These are phyloP conservation scores for Nakazawaea peltata DNA, from an alignment of 805 yeast genomes.

Conservation along the genomic window DNA sequence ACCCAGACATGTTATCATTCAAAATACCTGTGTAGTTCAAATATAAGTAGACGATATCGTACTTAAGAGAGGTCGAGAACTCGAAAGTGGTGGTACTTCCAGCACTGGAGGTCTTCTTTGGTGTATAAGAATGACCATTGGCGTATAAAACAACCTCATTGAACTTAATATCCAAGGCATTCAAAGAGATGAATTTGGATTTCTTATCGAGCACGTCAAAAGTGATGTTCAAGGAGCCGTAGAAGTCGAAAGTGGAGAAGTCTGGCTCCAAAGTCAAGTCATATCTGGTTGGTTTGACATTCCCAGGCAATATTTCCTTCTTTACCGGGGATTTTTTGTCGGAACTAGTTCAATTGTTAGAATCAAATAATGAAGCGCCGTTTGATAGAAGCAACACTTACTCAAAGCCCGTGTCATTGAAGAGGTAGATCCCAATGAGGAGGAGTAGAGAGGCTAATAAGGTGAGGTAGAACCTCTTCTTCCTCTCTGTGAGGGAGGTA, in stretches of 20 bases:
- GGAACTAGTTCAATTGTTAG: neutral
- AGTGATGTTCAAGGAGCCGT: constrained; percentile 33
- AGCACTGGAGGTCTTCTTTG: constrained; percentile 48
- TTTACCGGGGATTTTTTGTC: constrained; percentile 10
- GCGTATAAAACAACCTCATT: constrained; percentile 26
- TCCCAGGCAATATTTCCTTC: constrained; percentile 44
- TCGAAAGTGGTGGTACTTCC: constrained; percentile 45
- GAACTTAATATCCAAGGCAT: constrained; percentile 30
- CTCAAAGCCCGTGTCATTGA: too few relatives aligned
- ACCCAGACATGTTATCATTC: constrained; percentile 68
- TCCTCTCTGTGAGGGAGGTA: too few relatives aligned
- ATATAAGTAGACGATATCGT: constrained; percentile 20
- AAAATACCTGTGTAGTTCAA: constrained; percentile 41
- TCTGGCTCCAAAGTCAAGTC: constrained; percentile 55
- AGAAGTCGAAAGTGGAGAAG: constrained; percentile 30
- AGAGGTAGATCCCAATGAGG: too few relatives aligned
- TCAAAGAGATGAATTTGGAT: constrained; percentile 34
- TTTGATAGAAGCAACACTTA: too few relatives aligned
- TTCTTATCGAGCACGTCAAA: constrained; percentile 31
- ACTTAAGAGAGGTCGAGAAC: constrained; percentile 35
- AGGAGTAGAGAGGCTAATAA: too few relatives aligned
- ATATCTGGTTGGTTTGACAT: constrained; percentile 64
- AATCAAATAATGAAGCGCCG: too few relatives aligned
- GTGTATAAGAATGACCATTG: constrained; percentile 14
- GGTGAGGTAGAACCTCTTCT: too few relatives aligned